Percentiles rank a stretch among this genome's conserved stretches.
phyloP scores from a whole-genome alignment of 2,329 filamentous ascomycete genomes.

The Nemania bipapillata region DNA sequence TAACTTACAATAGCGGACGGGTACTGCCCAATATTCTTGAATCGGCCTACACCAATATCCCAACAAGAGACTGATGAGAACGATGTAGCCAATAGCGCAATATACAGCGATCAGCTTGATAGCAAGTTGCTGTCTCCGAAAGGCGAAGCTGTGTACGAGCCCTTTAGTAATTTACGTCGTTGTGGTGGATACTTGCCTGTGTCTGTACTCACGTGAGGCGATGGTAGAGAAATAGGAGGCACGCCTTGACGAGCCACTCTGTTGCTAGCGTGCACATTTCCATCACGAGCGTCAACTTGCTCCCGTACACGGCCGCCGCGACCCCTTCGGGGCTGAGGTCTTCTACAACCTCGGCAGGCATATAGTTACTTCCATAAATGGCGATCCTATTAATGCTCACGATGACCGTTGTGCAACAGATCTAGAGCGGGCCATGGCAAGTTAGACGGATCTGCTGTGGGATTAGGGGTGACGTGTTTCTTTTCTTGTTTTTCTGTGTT shows the following conservation, averaged over 20 bases:
- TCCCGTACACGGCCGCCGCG: not conserved
- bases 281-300: not conserved
- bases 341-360: not conserved
- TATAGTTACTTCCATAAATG: not conserved
- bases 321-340: not conserved
- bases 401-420: not conserved
- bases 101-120: not conserved
- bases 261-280: not conserved
- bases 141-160: not conserved
- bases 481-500: not conserved
- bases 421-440: not conserved
- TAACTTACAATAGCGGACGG: not conserved
- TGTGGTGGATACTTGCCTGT: not conserved
- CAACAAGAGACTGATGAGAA: not conserved
- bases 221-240: not conserved
- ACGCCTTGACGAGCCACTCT: not conserved
- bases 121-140: not conserved
- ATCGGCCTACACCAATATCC: not conserved
- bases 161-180: not conserved
- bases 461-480: not conserved
- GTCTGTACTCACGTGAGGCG: not conserved
- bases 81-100: not conserved
- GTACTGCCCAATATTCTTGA: not conserved
- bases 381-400: not conserved
- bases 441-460: not conserved